Base-by-base conservation (phyloP, 495 filamentous ascomycete genomes). In the Penicillium paradoxum region DNA sequence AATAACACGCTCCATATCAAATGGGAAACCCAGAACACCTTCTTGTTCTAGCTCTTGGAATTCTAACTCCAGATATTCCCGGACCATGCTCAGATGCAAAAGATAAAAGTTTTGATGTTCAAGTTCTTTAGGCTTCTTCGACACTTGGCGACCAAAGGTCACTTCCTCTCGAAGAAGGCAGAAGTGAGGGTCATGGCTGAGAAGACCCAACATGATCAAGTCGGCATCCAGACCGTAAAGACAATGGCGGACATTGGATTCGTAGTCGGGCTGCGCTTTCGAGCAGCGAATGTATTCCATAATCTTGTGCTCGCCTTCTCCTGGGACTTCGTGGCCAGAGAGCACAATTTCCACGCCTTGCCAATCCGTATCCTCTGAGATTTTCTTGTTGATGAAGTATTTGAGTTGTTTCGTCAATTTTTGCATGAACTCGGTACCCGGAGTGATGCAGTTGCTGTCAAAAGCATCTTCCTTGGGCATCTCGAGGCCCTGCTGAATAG, bases 31-130 rank as follows among this genome's bases (percentile, higher is more conserved):
- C 63, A 97, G 77, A 55, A 74, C 78, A 19, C 86, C 86, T n/a
- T 86, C 80, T 59, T 85, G 68, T 68, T 93, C 84, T 45, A 99
- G 73, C 42, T 96, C 91, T 67, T 97, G 91, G 63, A 99, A 99
- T 67, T 99, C 95, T 60, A 96, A 71, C 63, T 96, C 91, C 62
- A 99, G 75, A 65, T 97, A 99, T 68, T 99, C 95, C 56, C 95
- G 84, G 41, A 99, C 93, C 59, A 99, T 87, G 75, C 90, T 96
- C 38, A 99, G 78, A 75, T 99, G 95, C 80, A 99, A 83, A 25
- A 99, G 78, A 69, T 90, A 99, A 74, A 99, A 99, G 66, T 96
- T 99, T 66, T 99, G 95, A 69, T 97, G 92, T 65, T 99, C 95
- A 51, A 99, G 74, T 67, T 97, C 93, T 68, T 95, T 97, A 9